These are phyloP conservation scores for Creolimax fragrantissima DNA, from an alignment of 78 protist species.

Conservation along the genomic window DNA sequence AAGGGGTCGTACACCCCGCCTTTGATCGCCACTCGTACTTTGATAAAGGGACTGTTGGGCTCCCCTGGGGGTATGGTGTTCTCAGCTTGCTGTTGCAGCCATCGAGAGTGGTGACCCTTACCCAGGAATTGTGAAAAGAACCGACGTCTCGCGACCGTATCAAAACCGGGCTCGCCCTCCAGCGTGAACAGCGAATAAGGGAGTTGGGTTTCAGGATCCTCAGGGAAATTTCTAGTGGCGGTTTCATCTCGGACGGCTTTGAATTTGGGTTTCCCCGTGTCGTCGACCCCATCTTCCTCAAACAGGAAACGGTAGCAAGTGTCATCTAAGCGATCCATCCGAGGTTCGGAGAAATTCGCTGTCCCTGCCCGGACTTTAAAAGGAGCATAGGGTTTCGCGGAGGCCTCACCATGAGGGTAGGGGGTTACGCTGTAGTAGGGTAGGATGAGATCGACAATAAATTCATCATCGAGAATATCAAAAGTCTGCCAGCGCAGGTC, in stretches of 20 bases:
- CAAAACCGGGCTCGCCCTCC: background rate
- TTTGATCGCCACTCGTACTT: background rate
- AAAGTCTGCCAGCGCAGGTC: background rate
- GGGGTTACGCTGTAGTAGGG: background rate
- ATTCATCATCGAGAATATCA: background rate
- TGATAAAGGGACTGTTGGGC: background rate
- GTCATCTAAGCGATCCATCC: no score
- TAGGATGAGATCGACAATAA: background rate
- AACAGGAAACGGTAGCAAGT: no score
- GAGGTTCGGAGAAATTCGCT: background rate
- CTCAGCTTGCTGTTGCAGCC: background rate
- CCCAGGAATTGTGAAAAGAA: background rate
- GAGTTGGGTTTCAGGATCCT: background rate
- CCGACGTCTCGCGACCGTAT: background rate
- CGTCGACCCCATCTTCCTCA: no score
- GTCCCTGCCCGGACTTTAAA: background rate
- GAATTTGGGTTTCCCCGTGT: no score
- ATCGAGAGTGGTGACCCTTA: background rate
- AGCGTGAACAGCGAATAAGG: background rate
- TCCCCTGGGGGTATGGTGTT: background rate
- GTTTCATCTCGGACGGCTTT: background rate
- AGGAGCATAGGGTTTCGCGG: background rate
- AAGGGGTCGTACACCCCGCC: background rate
- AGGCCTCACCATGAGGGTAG: background rate
- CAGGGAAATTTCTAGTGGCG: background rate